Evolutionary conservation across 1,139 yeast species (phyloP).

Genomic region (Candida pseudoviswanathii): DNA sequence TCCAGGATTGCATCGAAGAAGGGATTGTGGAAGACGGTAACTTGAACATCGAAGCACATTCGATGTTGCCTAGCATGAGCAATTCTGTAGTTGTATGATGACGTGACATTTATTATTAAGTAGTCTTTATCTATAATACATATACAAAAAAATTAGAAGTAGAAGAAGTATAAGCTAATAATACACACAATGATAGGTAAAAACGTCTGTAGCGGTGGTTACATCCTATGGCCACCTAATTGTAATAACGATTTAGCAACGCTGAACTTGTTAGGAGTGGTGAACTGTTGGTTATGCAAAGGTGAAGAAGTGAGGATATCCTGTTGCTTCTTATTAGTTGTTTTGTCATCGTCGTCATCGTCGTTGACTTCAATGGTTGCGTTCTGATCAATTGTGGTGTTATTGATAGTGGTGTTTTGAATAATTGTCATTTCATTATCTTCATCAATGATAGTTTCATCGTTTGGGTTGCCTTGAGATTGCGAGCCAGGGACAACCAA

Average conservation of each 20-base stretch:
- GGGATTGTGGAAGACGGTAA: slow-evolving; percentile 41
- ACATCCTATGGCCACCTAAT: slow-evolving; percentile 33
- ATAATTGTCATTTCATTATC: slow-evolving; percentile 26
- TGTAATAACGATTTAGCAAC: slow-evolving; percentile 52
- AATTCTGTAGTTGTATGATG: slow-evolving; percentile 8
- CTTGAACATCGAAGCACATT: slow-evolving; percentile 32
- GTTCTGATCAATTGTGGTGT: slow-evolving; percentile 17
- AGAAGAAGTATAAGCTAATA: not conserved
- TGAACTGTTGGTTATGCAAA: slow-evolving; percentile 34
- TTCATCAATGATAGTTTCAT: slow-evolving; percentile 42
- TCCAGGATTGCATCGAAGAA: slow-evolving; percentile 44
- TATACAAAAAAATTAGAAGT: not conserved
- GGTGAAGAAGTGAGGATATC: slow-evolving; percentile 35
- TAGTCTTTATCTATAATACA: not conserved
- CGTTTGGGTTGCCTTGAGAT: slow-evolving; percentile 13
- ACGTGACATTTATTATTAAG: not conserved
- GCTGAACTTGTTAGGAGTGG: slow-evolving; percentile 53
- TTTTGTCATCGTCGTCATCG: slow-evolving; percentile 11
- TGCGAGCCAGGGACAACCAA: slow-evolving; percentile 10
- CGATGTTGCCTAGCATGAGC: slow-evolving; percentile 39
- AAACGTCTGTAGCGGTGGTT: not conserved
- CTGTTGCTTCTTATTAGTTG: slow-evolving; percentile 12
- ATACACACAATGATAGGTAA: not conserved
- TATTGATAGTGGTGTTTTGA: slow-evolving; percentile 21
- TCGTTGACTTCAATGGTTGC: slow-evolving; percentile 14